Evolutionary conservation across 805 yeast species (phyloP).

Genomic region (Cyberlindnera amylophila): DNA sequence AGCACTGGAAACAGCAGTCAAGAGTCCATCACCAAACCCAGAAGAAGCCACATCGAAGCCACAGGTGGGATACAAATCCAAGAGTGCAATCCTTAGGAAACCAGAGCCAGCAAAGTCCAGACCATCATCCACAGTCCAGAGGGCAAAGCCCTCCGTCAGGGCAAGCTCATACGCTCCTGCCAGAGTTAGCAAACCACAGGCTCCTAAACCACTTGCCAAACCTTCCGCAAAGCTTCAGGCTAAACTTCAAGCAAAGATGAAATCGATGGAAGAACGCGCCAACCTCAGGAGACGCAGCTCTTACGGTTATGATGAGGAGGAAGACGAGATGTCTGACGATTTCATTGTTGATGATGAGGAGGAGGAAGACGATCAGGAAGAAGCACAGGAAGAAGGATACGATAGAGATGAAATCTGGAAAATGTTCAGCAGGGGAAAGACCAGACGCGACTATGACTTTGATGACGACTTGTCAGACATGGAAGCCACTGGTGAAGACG

Average conservation of each 20-base stretch:
- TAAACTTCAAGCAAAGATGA: slow-evolving; percentile 41
- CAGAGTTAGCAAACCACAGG: neutral
- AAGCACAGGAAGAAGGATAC: slow-evolving; percentile 34
- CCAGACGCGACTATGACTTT: slow-evolving; percentile 42
- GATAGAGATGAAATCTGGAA: slow-evolving; percentile 89
- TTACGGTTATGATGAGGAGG: slow-evolving; percentile 45
- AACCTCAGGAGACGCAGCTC: slow-evolving; percentile 28
- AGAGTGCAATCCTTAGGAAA: slow-evolving; percentile 9
- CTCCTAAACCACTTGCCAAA: slow-evolving; percentile 14
- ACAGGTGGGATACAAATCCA: slow-evolving; percentile 9
- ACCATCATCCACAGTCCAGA: neutral
- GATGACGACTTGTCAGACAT: slow-evolving; percentile 59
- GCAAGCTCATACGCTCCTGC: slow-evolving; percentile 1
- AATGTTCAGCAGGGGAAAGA: slow-evolving; percentile 65
- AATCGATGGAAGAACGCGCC: slow-evolving; percentile 14
- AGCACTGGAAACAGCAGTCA: slow-evolving; percentile 12
- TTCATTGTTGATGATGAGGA: slow-evolving; percentile 55
- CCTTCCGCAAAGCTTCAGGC: slow-evolving; percentile 55
- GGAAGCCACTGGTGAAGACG: slow-evolving; percentile 94
- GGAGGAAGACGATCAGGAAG: slow-evolving; percentile 35
- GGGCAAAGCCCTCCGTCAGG: neutral
- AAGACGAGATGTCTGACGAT: slow-evolving; percentile 32
- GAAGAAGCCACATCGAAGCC: neutral
- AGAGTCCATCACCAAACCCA: slow-evolving; percentile 19
- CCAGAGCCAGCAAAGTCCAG: slow-evolving; percentile 4